Base-by-base conservation (phyloP, 176 grass and related monocot species). In the Cenchrus purpureus region DNA sequence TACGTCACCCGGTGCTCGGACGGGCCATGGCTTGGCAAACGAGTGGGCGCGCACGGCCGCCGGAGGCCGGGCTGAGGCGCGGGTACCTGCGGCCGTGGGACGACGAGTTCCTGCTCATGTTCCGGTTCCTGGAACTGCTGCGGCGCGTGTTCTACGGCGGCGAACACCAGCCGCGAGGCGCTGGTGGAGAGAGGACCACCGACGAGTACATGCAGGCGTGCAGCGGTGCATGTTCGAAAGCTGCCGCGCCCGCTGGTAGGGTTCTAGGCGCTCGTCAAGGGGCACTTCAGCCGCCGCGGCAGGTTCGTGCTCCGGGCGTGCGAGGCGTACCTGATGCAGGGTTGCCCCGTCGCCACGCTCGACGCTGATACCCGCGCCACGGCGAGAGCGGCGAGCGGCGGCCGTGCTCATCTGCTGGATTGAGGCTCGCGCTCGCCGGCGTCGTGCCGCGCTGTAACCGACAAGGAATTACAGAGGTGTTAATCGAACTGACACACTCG, bases 191-290 rank as follows among this genome's bases (percentile, higher is more conserved):
- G 34, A 34, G 3, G 80, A 96, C 93, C 81, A 84, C 85, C 4
- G 97, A 99, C 80, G 93, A 93, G 85, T 87, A 99, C 22, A 25
- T 25, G 22, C 22, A 25, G 22, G 22, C 68, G 93, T 96, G 87
- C 97, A 96, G 80, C 90, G 94, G 7, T 88, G 93, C 65, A 96
- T 93, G 15, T 99, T 99, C 68, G 97, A 99, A 22, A 94, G 97
- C 60, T 62, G 60, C 60, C 28, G 22, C 60, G n/a, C 19, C 57
- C 57, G 19, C 57, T 19, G 57, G 56, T 7, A 7, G 57, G 57
- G 57, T 62, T 22, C n/a, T n/a, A 62, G 60, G 60, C 2, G 22
- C 60, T 62, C 60, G 60, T 62, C 7, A 9, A 0, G 9, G 60
- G n/a, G 0, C 60, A 62, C 60, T 62, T 62, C 60, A n/a, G 60